A percentile compares a stretch with the other conserved stretches of the same genome.
These are phyloP conservation scores for Serendipita indica DNA, from an alignment of 768 basidiomycete genomes.

Conservation along the genomic window DNA sequence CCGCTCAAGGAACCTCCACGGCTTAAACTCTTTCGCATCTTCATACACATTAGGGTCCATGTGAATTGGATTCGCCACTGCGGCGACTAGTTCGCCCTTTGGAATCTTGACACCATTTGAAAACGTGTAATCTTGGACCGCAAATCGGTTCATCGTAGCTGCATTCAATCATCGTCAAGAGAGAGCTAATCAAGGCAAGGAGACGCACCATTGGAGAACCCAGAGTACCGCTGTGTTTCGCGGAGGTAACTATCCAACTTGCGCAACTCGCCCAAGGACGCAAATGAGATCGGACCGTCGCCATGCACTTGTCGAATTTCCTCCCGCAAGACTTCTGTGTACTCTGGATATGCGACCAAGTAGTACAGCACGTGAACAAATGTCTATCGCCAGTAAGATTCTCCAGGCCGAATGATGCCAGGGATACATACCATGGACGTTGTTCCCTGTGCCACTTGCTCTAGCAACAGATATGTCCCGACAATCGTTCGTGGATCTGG, in stretches of 20 bases:
- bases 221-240: slow-evolving; percentile 11
- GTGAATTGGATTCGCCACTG: slow-evolving; percentile 23
- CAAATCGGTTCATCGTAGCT: slow-evolving; percentile 23
- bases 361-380: slow-evolving; percentile 25
- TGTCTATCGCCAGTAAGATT: slow-evolving; percentile 15
- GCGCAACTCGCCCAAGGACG: slow-evolving; percentile 9
- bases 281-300: neutral
- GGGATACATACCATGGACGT: neutral
- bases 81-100: slow-evolving; percentile 24
- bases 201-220: neutral
- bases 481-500: neutral
- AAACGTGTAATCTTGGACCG: slow-evolving; percentile 28
- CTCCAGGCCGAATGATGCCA: neutral
- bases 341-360: slow-evolving; percentile 24
- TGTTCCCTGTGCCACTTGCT: neutral
- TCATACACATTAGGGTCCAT: slow-evolving; percentile 26
- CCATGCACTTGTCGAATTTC: neutral
- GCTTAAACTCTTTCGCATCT: slow-evolving; percentile 21
- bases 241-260: slow-evolving; percentile 12
- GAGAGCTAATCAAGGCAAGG: neutral
- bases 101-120: slow-evolving; percentile 32
- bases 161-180: neutral
- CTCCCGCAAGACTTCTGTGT: neutral
- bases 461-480: neutral
- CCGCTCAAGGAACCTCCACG: neutral